phyloP scores from a whole-genome alignment of 768 basidiomycete genomes.

The Hypholoma fasciculare region DNA sequence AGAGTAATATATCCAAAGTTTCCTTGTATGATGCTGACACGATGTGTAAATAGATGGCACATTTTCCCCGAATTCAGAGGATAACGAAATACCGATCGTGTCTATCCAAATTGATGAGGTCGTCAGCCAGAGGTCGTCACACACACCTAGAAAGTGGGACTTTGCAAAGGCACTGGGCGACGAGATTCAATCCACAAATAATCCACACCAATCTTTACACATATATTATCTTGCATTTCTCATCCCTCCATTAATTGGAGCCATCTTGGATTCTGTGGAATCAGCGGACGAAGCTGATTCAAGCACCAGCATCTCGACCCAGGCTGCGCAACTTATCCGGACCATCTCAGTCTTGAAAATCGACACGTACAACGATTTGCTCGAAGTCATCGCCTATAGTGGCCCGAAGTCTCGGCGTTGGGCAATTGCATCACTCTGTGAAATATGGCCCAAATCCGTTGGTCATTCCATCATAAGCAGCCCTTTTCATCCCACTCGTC shows the following conservation, averaged over 20 bases:
- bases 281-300: constrained; percentile 26
- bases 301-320: constrained; percentile 37
- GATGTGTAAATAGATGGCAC: neutral
- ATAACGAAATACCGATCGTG: constrained; percentile 38
- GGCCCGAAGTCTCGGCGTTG: constrained; percentile 50
- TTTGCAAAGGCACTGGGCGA: neutral
- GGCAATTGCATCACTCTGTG: constrained; percentile 56
- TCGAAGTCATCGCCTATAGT: constrained; percentile 73
- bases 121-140: constrained; percentile 20
- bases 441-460: constrained; percentile 66
- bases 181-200: constrained; percentile 49
- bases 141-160: neutral
- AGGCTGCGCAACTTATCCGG: constrained; percentile 54
- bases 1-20: neutral
- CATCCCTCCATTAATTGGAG: constrained; percentile 60
- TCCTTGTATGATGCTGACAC: neutral
- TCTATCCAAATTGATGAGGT: constrained; percentile 65
- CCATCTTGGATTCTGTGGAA: constrained; percentile 60
- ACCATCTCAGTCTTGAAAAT: constrained; percentile 57
- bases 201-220: constrained; percentile 52
- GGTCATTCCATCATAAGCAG: constrained; percentile 67
- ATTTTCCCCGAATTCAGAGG: neutral
- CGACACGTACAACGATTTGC: constrained; percentile 69
- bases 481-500: constrained; percentile 36
- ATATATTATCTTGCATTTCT: constrained; percentile 65